Evolutionary conservation across 1,284 basidiomycete species (phyloP).

Genomic region (Chondrostereum purpureum): DNA sequence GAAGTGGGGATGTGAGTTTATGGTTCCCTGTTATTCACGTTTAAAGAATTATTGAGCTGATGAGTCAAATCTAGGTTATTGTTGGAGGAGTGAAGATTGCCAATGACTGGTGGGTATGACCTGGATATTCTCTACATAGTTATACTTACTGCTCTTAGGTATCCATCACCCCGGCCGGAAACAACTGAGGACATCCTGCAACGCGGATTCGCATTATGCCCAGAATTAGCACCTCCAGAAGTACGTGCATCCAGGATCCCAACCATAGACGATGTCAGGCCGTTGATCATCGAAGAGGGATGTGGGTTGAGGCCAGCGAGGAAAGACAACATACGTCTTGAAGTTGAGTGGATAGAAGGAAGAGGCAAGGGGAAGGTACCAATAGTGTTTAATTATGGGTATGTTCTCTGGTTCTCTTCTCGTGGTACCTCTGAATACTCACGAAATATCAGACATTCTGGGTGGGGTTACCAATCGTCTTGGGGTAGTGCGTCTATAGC

Average conservation of each 20-base stretch:
- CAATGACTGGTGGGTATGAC: constrained; percentile 16
- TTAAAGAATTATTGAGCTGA: background rate
- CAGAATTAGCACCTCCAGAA: constrained; percentile 48
- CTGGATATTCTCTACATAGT: background rate
- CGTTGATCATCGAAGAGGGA: constrained; percentile 61
- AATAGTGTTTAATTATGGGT: constrained; percentile 60
- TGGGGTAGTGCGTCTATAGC: constrained; percentile 65
- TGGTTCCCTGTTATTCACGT: constrained; percentile 7
- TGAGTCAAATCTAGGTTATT: constrained; percentile 13
- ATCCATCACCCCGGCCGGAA: constrained; percentile 43
- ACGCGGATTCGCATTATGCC: constrained; percentile 42
- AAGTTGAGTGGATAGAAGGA: constrained; percentile 41
- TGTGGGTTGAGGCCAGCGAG: constrained; percentile 70
- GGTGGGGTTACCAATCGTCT: constrained; percentile 66
- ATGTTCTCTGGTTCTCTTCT: constrained; percentile 38
- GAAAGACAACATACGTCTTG: constrained; percentile 63
- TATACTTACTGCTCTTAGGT: constrained; percentile 28
- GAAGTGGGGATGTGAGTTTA: constrained; percentile 53
- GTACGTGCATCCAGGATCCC: constrained; percentile 32
- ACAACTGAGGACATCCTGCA: constrained; percentile 45
- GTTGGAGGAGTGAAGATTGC: constrained; percentile 17
- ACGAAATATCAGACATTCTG: constrained; percentile 39
- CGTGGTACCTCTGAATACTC: constrained; percentile 10
- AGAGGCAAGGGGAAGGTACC: constrained; percentile 28
- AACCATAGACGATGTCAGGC: constrained; percentile 49